Conservation (phyloP, 2,329 filamentous ascomycete genomes). For the Furcasterigmium sp. region DNA sequence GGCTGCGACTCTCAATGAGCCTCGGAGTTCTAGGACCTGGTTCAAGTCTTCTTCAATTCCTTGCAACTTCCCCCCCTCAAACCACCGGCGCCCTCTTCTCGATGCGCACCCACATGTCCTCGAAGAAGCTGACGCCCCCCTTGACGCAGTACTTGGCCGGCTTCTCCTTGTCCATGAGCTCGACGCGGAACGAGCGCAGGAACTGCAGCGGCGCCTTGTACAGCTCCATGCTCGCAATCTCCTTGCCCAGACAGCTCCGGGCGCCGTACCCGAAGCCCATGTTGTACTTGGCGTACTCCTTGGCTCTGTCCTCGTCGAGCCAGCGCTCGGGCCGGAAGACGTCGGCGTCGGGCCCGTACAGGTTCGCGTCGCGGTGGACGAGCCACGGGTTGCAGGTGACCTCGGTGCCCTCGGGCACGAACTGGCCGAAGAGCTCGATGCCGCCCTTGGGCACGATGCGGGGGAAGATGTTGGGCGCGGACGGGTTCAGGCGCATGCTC, state of each 20-base stretch:
- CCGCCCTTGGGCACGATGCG: conserved; percentile 28
- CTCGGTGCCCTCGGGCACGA: conserved; percentile 31
- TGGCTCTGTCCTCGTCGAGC: conserved; percentile 33
- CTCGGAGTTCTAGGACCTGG: too few species aligned
- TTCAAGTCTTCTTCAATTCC: too few species aligned
- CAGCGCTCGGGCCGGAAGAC: conserved; percentile 45
- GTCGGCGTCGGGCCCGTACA: conserved; percentile 36
- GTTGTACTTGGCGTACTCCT: conserved; percentile 38
- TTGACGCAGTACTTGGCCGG: conserved; percentile 31
- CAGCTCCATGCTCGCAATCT: conserved; percentile 48
- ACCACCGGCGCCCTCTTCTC: conserved; percentile 8
- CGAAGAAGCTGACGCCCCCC: conserved; percentile 34
- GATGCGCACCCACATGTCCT: conserved; percentile 32
- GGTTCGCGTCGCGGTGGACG: conserved; percentile 33
- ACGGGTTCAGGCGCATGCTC: conserved; percentile 42
- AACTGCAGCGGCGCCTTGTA: conserved; percentile 40
- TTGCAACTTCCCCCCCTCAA: background rate
- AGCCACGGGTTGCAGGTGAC: conserved; percentile 41
- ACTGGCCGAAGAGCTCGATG: conserved; percentile 22
- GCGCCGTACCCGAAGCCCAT: conserved; percentile 46
- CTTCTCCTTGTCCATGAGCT: conserved; percentile 19
- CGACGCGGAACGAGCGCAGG: conserved; percentile 29
- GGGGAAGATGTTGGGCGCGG: conserved; percentile 45
- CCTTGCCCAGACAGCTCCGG: conserved; percentile 39
- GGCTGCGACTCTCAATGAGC: too few species aligned